A percentile compares a stretch with the other conserved stretches of the same genome.
Evolutionary conservation across 1,284 basidiomycete genomes (phyloP).

Genomic region (Erythrobasidium hasegawianum): DNA sequence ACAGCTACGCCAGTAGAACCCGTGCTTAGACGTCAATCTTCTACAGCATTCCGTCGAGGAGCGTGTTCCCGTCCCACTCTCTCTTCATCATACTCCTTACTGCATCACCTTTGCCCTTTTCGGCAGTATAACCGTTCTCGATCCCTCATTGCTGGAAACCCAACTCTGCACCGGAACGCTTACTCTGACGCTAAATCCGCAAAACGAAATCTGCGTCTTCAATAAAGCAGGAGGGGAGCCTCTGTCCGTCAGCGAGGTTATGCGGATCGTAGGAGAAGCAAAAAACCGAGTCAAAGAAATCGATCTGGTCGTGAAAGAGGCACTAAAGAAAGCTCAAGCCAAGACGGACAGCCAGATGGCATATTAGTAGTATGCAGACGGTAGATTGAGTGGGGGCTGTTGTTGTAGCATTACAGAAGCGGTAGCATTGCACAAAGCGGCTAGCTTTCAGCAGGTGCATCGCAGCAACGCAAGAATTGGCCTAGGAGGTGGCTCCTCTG

Average conservation of each 20-base stretch:
- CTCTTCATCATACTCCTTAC: conserved; percentile 88
- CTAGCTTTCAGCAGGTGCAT: no score
- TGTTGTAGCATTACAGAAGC: neutral
- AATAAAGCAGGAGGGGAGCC: conserved; percentile 91
- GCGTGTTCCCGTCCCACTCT: conserved; percentile 81
- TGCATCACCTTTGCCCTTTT: conserved; percentile 76
- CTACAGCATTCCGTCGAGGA: conserved; percentile 74
- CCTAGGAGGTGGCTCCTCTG: no score
- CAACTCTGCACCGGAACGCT: conserved; percentile 71
- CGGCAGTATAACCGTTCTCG: conserved; percentile 59
- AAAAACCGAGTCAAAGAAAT: conserved; percentile 69
- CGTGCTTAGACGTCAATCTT: no score
- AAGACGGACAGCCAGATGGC: conserved; percentile 17
- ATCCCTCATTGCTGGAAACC: conserved; percentile 76
- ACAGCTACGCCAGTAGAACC: no score
- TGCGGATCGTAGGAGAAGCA: conserved; percentile 66
- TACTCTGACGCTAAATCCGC: conserved; percentile 80
- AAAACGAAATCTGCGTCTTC: conserved; percentile 89
- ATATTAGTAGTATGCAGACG: conserved; percentile 2
- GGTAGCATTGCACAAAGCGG: no score
- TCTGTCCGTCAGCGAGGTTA: conserved; percentile 66
- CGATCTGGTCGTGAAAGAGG: conserved; percentile 51
- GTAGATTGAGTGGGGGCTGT: neutral
- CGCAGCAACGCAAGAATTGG: no score
- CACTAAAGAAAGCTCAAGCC: conserved; percentile 34